Percentiles rank a stretch among this genome's conserved stretches.
Conservation (phyloP, 1,284 basidiomycete species). For the Fomitopsis pinicola region DNA sequence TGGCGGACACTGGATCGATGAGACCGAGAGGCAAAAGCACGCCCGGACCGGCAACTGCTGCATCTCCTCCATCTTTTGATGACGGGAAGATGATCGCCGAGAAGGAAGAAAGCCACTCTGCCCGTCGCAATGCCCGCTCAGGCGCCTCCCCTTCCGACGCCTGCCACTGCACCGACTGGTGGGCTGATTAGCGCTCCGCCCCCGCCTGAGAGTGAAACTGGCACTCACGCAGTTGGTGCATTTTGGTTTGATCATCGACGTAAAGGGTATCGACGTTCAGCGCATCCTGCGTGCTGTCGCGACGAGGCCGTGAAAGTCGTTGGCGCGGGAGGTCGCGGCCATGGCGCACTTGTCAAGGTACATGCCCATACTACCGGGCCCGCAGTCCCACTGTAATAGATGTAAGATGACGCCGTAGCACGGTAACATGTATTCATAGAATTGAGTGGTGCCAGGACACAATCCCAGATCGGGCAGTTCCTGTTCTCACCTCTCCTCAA, state of each 20-base stretch:
- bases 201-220: slow-evolving; percentile 16
- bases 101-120: slow-evolving; percentile 15
- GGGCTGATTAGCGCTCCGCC: slow-evolving; percentile 21
- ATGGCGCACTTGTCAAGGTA: not conserved
- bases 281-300: not conserved
- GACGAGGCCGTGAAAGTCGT: not conserved
- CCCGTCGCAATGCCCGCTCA: not conserved
- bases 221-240: slow-evolving; percentile 18
- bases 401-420: too few relatives aligned
- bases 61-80: slow-evolving; percentile 20
- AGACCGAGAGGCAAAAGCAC: slow-evolving; percentile 15
- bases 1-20: slow-evolving; percentile 24
- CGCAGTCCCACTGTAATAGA: not conserved
- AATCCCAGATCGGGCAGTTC: not conserved
- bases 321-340: not conserved
- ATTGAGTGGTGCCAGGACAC: not conserved
- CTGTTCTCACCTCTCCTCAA: not conserved
- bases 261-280: not conserved
- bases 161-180: slow-evolving; percentile 1
- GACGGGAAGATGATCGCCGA: slow-evolving; percentile 22
- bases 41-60: slow-evolving; percentile 19
- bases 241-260: slow-evolving; percentile 13
- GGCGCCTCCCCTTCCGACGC: slow-evolving; percentile 6
- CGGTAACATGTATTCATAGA: too few relatives aligned
- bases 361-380: not conserved